These are phyloP conservation scores for Typha latifolia DNA, from an alignment of 176 grass and related monocot genomes.

Conservation along the genomic window DNA sequence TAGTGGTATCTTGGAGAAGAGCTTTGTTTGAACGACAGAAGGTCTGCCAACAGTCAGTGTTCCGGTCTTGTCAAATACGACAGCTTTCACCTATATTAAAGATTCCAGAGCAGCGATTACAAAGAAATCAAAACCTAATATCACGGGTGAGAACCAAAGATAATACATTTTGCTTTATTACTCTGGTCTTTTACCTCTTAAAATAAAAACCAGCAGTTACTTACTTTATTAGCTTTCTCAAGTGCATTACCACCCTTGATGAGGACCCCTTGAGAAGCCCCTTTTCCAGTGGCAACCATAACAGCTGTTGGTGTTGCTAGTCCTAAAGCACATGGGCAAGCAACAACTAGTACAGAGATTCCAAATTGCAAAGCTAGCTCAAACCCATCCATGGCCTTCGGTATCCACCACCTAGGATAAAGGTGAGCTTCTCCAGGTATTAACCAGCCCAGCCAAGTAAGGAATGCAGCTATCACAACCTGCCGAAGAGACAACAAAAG, in stretches of 20 bases:
- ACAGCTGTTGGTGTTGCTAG: conserved; percentile 97
- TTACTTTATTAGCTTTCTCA: conserved; percentile 97
- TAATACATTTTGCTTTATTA: not conserved
- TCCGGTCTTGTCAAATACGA: conserved; percentile 99
- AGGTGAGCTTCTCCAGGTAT: conserved; percentile 59
- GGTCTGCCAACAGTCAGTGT: conserved; percentile 86
- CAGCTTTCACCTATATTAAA: conserved; percentile 57
- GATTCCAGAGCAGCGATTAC: conserved; percentile 1
- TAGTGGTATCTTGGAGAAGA: conserved; percentile 67
- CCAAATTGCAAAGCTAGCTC: conserved; percentile 98
- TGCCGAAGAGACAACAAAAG: conserved; percentile 30
- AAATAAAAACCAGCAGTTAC: not conserved
- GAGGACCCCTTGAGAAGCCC: conserved; percentile 91
- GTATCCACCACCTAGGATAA: conserved; percentile 68
- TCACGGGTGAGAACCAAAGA: not conserved
- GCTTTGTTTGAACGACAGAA: conserved; percentile 78
- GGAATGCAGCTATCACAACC: conserved; percentile 65
- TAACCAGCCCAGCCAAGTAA: conserved; percentile 95
- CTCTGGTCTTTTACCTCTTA: not conserved
- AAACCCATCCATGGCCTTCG: conserved; percentile 87
- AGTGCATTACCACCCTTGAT: conserved; percentile 96
- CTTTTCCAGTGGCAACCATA: conserved; percentile 99
- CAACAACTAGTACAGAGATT: conserved; percentile 92
- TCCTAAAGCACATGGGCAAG: conserved; percentile 89
- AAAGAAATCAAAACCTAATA: not conserved